phyloP scores from a whole-genome alignment of 257 asterid species.

The Solanum chiquidenum region DNA sequence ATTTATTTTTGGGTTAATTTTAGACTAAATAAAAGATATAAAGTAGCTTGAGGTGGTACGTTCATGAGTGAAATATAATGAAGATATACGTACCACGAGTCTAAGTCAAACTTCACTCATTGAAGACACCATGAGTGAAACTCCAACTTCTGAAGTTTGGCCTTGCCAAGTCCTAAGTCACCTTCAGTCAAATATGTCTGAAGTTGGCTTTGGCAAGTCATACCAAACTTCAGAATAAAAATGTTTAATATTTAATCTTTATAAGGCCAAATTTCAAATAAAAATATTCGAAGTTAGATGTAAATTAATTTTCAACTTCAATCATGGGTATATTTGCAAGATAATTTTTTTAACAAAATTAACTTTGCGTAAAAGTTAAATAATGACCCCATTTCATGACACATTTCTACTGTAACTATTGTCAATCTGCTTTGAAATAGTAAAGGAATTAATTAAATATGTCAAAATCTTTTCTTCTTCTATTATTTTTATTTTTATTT shows the following conservation, averaged over 20 bases:
- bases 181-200: background rate
- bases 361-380: too few relatives aligned
- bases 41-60: background rate
- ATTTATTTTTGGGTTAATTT: background rate
- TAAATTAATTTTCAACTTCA: background rate
- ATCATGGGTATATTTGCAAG: background rate
- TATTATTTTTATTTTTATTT: background rate
- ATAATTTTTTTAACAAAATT: too few relatives aligned
- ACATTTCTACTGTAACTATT: background rate
- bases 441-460: background rate
- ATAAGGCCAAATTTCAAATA: too few relatives aligned
- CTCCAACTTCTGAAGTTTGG: background rate
- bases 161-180: background rate
- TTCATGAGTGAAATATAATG: background rate
- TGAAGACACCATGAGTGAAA: background rate
- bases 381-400: background rate
- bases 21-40: background rate
- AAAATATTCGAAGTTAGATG: background rate
- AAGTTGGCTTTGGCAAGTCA: background rate
- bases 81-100: background rate
- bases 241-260: too few relatives aligned
- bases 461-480: background rate
- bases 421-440: background rate
- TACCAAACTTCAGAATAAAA: background rate
- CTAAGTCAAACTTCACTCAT: background rate